Evolutionary conservation across 2,329 filamentous ascomycete species (phyloP), one percentile per base, ranked within the genome.

Genomic region (Domatiomyces globalis): DNA sequence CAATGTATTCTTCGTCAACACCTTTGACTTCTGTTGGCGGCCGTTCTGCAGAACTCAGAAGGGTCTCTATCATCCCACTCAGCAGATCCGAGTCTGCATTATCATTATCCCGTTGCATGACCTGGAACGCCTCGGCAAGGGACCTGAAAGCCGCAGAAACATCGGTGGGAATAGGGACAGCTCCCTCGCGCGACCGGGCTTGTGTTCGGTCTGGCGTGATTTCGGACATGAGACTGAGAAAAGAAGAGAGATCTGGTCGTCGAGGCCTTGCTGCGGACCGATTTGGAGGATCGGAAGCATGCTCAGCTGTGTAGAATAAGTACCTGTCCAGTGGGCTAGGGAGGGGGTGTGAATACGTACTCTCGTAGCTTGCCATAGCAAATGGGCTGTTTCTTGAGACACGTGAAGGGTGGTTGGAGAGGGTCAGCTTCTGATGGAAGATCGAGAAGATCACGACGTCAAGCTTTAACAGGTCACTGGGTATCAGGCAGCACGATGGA

Each of bases 221-320:
- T 59, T 81, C 76, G 54, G 68, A 67, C 48, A 83, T 75, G 45
- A 76, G 75, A 52, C 74, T 73, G 68, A 81, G 81, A 71, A 83
- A 83, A 60, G 78, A 80, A 43, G 75, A 79, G 43, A 83, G 73
- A 63, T 83, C 80, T 25, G 80, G 80, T 49, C 79, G 75, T 56
- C 77, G 77, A 50, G 68, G 67, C 33, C 66, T 65, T 42, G 49
- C 45, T 20, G 53, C 46, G 7, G 43, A 19, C 45, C 48, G 51
- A n/a, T 49, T 48, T 29, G 56, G 51, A 17, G 51, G 48, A 53
- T 60, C 57, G 29, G 47, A 50, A 5, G 57, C 58, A 52, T 61
- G 59, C 53, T 61, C 59, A 48, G 55, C 59, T 61, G 49, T 12
- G 18, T 10, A 17, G 1, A 9, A 36, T 48, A 10, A 48, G 46